Percentiles rank a stretch among this genome's conserved stretches.
Evolutionary conservation across 2,329 filamentous ascomycete species (phyloP).

Genomic region (Colletotrichum scovillei): DNA sequence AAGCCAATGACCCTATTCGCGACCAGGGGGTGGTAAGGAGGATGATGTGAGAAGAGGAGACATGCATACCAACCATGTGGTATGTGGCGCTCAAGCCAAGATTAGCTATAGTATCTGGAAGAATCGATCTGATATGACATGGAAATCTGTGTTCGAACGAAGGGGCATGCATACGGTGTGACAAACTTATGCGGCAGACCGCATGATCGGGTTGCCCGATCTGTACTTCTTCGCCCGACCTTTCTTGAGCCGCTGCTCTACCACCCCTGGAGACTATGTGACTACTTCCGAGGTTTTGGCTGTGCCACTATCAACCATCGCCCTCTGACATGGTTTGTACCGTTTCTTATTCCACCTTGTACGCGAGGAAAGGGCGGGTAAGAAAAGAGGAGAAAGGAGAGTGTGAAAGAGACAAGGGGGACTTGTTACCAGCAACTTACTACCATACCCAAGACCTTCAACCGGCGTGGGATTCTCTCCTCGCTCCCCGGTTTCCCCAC

Average conservation of each 20-base stretch:
- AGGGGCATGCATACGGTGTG: background rate
- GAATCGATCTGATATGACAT: background rate
- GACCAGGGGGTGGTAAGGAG: background rate
- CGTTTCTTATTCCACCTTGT: background rate
- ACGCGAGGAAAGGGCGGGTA: background rate
- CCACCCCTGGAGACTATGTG: too few relatives aligned
- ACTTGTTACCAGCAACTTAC: background rate
- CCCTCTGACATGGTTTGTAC: background rate
- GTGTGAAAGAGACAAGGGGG: background rate
- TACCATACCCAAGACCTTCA: background rate
- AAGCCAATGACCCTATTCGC: background rate
- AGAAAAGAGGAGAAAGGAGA: background rate
- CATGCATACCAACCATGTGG: background rate
- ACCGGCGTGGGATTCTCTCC: background rate
- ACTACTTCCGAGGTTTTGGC: background rate
- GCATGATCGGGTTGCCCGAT: background rate
- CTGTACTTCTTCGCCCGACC: background rate
- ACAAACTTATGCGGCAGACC: background rate
- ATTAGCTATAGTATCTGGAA: conserved; percentile 2
- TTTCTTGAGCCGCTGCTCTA: background rate
- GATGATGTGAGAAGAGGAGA: background rate
- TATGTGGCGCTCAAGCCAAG: background rate
- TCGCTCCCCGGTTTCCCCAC: background rate
- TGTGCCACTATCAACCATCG: background rate
- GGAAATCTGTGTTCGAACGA: background rate